Conservation (phyloP, 2,329 filamentous ascomycete species). For the Aspergillus neoniger region DNA sequence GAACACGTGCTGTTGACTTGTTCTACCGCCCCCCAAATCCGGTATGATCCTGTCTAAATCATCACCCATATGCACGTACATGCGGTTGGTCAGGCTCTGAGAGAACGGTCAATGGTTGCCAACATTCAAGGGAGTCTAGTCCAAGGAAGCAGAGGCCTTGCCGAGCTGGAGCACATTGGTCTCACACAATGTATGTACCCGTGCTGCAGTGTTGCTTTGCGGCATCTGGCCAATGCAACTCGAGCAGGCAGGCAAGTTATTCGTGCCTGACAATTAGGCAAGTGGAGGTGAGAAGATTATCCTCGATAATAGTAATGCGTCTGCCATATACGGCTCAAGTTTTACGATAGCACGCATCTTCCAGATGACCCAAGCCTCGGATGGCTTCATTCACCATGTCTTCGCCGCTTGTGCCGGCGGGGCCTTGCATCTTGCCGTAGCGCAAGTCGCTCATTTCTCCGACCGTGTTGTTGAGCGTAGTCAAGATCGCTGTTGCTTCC, state of each 20-base stretch:
- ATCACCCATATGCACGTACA: background rate
- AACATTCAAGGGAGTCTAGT: background rate
- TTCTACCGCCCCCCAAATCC: background rate
- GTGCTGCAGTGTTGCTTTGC: background rate
- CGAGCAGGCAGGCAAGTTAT: background rate
- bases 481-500: constrained; percentile 63
- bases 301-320: background rate
- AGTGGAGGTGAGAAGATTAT: background rate
- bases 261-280: background rate
- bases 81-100: background rate
- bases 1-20: background rate
- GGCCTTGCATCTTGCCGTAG: constrained; percentile 68
- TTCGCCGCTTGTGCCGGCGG: constrained; percentile 54
- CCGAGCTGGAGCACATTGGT: background rate
- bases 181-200: background rate
- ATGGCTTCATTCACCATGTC: constrained; percentile 67
- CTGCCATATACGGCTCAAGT: constrained; percentile 7
- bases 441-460: constrained; percentile 78
- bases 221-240: background rate
- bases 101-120: background rate
- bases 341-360: constrained; percentile 60
- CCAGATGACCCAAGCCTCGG: constrained; percentile 64
- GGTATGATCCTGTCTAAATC: background rate
- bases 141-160: background rate
- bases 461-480: constrained; percentile 65